A percentile compares a stretch with the other conserved stretches of the same genome.
Evolutionary conservation across 192 early-diverging fungal genomes (phyloP).

Genomic region (Coemansia sp.): DNA sequence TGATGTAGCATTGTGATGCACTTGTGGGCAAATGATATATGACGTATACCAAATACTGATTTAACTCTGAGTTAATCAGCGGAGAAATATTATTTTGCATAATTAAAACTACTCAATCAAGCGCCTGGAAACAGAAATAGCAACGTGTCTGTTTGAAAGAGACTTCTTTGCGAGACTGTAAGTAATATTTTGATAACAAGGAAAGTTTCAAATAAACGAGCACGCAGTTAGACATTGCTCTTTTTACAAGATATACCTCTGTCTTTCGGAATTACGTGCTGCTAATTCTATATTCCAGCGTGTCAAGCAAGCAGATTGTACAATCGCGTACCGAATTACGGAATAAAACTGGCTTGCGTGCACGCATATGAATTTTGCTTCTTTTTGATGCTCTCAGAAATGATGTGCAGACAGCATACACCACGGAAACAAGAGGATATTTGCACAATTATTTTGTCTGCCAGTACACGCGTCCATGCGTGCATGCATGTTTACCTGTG

Average conservation of each 20-base stretch:
- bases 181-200: no score
- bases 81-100: no score
- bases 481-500: not conserved
- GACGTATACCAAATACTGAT: not conserved
- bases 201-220: not conserved
- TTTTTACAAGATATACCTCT: not conserved
- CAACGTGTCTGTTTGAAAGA: no score
- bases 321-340: conserved; percentile 2
- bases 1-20: not conserved
- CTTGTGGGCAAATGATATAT: not conserved
- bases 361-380: not conserved
- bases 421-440: not conserved
- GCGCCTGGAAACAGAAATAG: no score
- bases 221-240: not conserved
- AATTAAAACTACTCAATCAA: no score
- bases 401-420: not conserved
- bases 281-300: not conserved
- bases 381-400: not conserved
- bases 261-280: not conserved
- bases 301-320: not conserved
- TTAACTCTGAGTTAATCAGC: not conserved
- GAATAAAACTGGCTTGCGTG: not conserved
- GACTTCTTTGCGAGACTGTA: no score
- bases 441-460: conserved; percentile 3
- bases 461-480: not conserved